Percentiles rank a stretch among this genome's conserved stretches.
Conservation (phyloP, 2,329 filamentous ascomycete species). For the Tolypocladium sp. region DNA sequence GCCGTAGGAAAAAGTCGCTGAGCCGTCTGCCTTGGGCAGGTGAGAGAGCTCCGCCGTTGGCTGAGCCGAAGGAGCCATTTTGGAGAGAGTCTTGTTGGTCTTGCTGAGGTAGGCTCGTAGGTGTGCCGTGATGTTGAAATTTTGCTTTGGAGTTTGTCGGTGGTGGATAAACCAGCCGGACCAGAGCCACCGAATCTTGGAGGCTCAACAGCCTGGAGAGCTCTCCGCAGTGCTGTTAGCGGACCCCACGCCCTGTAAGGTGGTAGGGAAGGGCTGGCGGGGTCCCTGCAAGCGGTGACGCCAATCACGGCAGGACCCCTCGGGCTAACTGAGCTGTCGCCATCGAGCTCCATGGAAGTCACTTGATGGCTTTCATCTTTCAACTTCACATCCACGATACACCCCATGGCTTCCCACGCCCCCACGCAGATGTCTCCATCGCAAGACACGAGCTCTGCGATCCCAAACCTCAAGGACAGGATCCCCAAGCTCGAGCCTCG, state of each 20-base stretch:
- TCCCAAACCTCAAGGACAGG: slow-evolving; percentile 35
- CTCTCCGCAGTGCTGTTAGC: neutral
- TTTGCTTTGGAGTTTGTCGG: neutral
- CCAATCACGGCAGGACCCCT: neutral
- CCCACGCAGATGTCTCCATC: slow-evolving; percentile 5
- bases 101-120: slow-evolving; percentile 3
- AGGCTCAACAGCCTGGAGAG: neutral
- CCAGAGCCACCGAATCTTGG: neutral
- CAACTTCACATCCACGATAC: neutral
- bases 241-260: neutral
- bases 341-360: neutral
- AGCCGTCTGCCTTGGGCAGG: slow-evolving; percentile 68
- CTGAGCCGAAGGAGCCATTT: slow-evolving; percentile 17
- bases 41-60: slow-evolving; percentile 46
- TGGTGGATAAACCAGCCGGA: neutral
- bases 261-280: neutral
- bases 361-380: neutral
- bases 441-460: slow-evolving; percentile 9
- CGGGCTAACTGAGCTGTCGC: neutral
- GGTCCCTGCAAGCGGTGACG: neutral
- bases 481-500: slow-evolving; percentile 62
- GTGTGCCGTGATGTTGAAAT: slow-evolving; percentile 6
- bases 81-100: neutral
- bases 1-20: slow-evolving; percentile 63
- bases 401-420: slow-evolving; percentile 15